Conservation (phyloP, 768 basidiomycete species). For the Amyloporia xantha region DNA sequence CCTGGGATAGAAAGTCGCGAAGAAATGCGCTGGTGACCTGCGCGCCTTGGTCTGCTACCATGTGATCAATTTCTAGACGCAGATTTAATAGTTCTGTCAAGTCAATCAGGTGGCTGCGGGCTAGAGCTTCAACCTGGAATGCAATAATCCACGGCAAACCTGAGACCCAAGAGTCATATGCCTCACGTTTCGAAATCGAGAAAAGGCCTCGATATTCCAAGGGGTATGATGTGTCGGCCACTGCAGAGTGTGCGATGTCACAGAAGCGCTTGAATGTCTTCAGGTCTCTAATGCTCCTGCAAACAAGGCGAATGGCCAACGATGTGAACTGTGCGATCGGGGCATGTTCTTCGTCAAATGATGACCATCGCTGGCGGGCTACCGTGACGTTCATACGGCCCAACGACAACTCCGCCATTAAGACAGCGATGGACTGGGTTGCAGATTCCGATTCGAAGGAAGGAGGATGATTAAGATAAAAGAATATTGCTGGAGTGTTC, state of each 20-base stretch:
- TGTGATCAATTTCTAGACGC: conserved; percentile 26
- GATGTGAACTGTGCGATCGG: conserved; percentile 46
- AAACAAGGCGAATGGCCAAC: conserved; percentile 45
- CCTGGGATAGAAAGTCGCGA: conserved; percentile 29
- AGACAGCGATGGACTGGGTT: not conserved
- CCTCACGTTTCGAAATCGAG: conserved; percentile 26
- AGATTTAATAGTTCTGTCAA: conserved; percentile 43
- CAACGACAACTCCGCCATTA: not conserved
- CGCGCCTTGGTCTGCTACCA: conserved; percentile 27
- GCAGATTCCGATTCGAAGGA: conserved; percentile 26
- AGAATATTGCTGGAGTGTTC: conserved; percentile 29
- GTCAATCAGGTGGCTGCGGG: conserved; percentile 36
- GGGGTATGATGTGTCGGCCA: conserved; percentile 28
- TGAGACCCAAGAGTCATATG: conserved; percentile 28
- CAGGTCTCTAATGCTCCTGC: conserved; percentile 28
- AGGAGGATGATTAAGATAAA: conserved; percentile 38
- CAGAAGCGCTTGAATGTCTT: conserved; percentile 33
- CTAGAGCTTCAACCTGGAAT: conserved; percentile 49
- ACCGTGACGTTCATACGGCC: not conserved
- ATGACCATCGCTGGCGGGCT: conserved; percentile 32
- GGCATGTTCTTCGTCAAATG: conserved; percentile 32
- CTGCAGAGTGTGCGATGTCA: conserved; percentile 29
- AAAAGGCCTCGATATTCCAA: conserved; percentile 40
- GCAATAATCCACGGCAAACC: conserved; percentile 44
- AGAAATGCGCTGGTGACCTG: conserved; percentile 35